Evolutionary conservation across 805 yeast genomes (phyloP), one percentile per base, ranked within the genome.

Genomic region (Naumovozyma castellii): DNA sequence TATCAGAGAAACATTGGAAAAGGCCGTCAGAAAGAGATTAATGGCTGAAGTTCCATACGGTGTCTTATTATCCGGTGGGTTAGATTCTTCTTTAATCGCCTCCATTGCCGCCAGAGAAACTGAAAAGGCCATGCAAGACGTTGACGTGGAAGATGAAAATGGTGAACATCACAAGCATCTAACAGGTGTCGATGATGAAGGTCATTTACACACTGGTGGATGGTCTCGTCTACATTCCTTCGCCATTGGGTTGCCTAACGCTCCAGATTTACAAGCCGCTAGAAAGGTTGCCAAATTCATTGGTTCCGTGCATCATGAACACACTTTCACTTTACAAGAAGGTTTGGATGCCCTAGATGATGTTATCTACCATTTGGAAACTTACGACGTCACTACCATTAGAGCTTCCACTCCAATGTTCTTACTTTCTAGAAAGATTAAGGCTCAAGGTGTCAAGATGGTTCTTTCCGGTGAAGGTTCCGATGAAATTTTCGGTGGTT

Each of bases 41-140:
- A 92, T 92, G 99, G 92, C 97, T 41, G 99, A 92, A 72, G 99
- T 92, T 46, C 97, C 99, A 41, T 92, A 85, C 65, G 99, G 99
- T 70, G 99, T 92, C 35, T 71, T 92, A 53, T 72, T 92, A 51
- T 86, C 96, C 17, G 99, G 99, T 62, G 99, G 99, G 50, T 76
- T 92, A 58, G 99, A 92, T 65, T 87, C 97, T 35, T 86, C 96
- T 17, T 73, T 92, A 65, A 92, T 92, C 62, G 98, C 98, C 15
- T 66, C 98, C 34, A 92, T 92, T 59, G 98, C 97, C 39, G 92
- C 97, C 25, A 76, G 97, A 63, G 99, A 92, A 70, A 85, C 97
- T 44, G 76, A 76, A 46, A 79, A 77, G 66, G 22, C 32, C 5
- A 30, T 17, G 18, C 8, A 34, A 5, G 42, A 37, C 16, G 64